Evolutionary conservation across 805 yeast genomes (phyloP).

Genomic region (Blastobotrys chiropterorum): DNA sequence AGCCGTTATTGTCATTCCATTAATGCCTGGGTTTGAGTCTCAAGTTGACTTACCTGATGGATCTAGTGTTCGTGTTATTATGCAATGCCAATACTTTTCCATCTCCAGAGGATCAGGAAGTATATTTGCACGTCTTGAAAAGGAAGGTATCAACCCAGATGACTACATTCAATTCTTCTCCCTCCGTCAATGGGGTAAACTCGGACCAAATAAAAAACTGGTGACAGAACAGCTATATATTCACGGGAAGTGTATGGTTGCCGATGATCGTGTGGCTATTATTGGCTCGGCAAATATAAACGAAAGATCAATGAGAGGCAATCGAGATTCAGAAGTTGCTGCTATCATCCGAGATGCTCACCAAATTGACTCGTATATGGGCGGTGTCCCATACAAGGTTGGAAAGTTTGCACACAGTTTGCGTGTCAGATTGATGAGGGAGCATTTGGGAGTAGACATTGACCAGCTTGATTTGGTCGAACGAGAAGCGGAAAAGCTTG

Average conservation of each 20-base stretch:
- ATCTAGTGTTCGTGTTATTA: conserved; percentile 87
- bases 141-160: conserved; percentile 77
- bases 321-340: conserved; percentile 91
- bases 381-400: conserved; percentile 73
- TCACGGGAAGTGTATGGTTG: conserved; percentile 88
- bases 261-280: conserved; percentile 87
- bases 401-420: conserved; percentile 85
- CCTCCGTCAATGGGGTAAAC: conserved; percentile 89
- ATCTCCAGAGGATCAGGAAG: conserved; percentile 87
- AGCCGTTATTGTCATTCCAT: conserved; percentile 85
- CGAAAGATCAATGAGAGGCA: conserved; percentile 93
- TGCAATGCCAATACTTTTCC: conserved; percentile 93
- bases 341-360: conserved; percentile 81
- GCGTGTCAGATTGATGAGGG: conserved; percentile 90
- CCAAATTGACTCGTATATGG: conserved; percentile 56
- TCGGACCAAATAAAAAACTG: conserved; percentile 66
- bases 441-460: conserved; percentile 90
- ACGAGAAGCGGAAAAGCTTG: conserved; percentile 45
- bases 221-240: conserved; percentile 90
- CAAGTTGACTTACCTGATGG: conserved; percentile 92
- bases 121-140: conserved; percentile 73
- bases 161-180: conserved; percentile 90
- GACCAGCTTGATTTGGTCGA: conserved; percentile 80
- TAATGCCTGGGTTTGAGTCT: conserved; percentile 91
- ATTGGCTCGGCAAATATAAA: conserved; percentile 97